Evolutionary conservation across 2,329 filamentous ascomycete genomes (phyloP), one percentile per base, ranked within the genome.

Genomic region (Nectriaceae sp.): DNA sequence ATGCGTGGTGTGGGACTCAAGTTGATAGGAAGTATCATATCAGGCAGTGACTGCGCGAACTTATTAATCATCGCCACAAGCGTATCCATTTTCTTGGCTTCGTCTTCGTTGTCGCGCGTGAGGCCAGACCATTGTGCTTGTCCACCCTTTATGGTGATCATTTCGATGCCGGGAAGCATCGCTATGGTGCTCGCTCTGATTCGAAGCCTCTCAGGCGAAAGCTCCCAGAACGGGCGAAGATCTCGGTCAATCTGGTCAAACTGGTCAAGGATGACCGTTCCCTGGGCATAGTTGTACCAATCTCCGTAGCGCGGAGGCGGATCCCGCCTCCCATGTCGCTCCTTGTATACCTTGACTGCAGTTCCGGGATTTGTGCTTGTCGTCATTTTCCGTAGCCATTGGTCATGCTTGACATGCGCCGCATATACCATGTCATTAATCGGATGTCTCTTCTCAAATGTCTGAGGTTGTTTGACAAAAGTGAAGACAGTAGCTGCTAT

Each of bases 21-120:
- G 63, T 96, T 96, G 71, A 96, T 88, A 0, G 89, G 88, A 18
- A 96, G 70, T 54, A 90, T 83, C 88, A 96, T 92, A 54, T 92
- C 83, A 1, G 90, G 89, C 13, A 96, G 74, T 61, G 87, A 82
- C 54, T 85, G 71, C 2, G 85, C 78, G 59, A 96, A 96, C 2
- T 78, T 73, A 43, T 82, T 74, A 64, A 95, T 83, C 80, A 94
- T 88, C 4, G 79, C 78, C 5, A 82, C 73, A 0, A 80, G 61
- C n/a, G 70, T 68, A 13, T 76, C 67, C 33, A 82, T 56, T 18
- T 72, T 60, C 11, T 62, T 49, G 16, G 65, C 64, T n/a, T 65
- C 63, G 19, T 73, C 61, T 0, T 57, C 60, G 3, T 64, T 63
- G 38, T 69, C 61, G 2, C 58, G 53, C 6, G 67, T 63, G 15